A percentile compares a stretch with the other conserved stretches of the same genome.
Evolutionary conservation across 23 red algal species (phyloP).

Genomic region (Cyanidiococcus yangmingshanensis): DNA sequence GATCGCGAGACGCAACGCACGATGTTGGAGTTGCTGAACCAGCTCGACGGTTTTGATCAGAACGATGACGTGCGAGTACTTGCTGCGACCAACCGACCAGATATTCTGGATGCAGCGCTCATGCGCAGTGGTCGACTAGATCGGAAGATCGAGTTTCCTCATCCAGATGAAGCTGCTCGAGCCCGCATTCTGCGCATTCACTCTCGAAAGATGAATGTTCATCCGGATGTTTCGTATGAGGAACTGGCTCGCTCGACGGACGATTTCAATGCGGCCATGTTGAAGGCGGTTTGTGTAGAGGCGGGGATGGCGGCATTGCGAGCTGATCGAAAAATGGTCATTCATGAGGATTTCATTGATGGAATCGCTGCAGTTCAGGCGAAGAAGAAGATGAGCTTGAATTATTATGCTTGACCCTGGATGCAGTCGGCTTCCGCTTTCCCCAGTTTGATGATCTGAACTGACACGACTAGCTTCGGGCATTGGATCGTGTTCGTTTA

Average conservation of each 20-base stretch:
- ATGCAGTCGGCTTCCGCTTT: no score
- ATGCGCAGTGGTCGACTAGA: conserved; percentile 88
- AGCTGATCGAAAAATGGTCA: conserved; percentile 63
- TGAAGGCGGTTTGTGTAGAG: conserved; percentile 96
- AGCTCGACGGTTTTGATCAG: conserved; percentile 85
- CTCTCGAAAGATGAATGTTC: conserved; percentile 92
- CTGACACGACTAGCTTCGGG: no score
- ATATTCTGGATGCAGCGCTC: conserved; percentile 95
- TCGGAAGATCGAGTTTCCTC: conserved; percentile 96
- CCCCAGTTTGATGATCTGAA: no score
- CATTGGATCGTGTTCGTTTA: no score
- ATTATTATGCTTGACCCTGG: conserved; percentile 90
- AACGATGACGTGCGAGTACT: conserved; percentile 86
- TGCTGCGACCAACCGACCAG: conserved; percentile 89
- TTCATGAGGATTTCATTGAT: conserved; percentile 99
- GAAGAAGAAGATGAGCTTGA: conserved; percentile 94
- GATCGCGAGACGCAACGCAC: conserved; percentile 96
- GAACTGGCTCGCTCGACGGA: conserved; percentile 87
- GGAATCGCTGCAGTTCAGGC: conserved; percentile 89
- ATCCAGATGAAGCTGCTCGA: conserved; percentile 85
- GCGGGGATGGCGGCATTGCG: conserved; percentile 84
- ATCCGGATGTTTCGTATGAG: conserved; percentile 79
- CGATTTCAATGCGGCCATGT: conserved; percentile 88
- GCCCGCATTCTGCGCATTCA: conserved; percentile 92
- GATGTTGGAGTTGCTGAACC: conserved; percentile 99